Evolutionary conservation across 371 early-diverging fungal species (phyloP), one percentile per base, ranked within the genome.

Genomic region (Rhizopus delemar): DNA sequence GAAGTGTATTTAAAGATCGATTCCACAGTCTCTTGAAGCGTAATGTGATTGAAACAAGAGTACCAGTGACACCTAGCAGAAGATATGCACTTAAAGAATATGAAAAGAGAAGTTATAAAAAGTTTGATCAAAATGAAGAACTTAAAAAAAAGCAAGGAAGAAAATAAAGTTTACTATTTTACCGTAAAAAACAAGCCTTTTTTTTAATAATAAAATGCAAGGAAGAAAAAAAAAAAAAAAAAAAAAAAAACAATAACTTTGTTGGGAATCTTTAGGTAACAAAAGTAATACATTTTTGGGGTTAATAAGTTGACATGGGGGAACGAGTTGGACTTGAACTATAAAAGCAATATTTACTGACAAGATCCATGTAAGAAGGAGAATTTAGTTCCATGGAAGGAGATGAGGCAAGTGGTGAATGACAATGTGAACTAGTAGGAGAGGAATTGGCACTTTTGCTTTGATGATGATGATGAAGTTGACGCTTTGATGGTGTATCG

Each of bases 1-100:
- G 95, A 51, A 94, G 88, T 59, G 64, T 91, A 56, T 84, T 94
- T 63, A 74, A 75, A 38, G 96, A 96, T 63, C 81, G 90, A 41
- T 94, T 91, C 80, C 73, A 74, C 68, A 89, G 90, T 65, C 71
- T 95, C 51, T 88, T 93, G 70, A 84, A 92, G 66, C 89, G 96
- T 62, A 90, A 90, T 62, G 71, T 97, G 56, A 86, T 96, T 56
- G 97, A 96, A 70, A 86, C 94, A 15, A 75, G 92, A 63, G 73
- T 88, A 31, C 81, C 79, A 6, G 76, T 83, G 46, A 73, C 63
- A 62, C 76, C 77, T 48, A 53, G 60, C 34, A 53, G 63, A 62
- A 65, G 63, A 32, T 75, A 71, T 63, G 73, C 69, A 46, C 77
- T 80, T 56, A 86, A 86, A 70, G 79, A 76, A 39, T 83, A 82